A percentile compares a stretch with the other conserved stretches of the same genome.
These are phyloP conservation scores for Phytophthora megakarya DNA, from an alignment of 352 stramenopile genomes.

Conservation along the genomic window DNA sequence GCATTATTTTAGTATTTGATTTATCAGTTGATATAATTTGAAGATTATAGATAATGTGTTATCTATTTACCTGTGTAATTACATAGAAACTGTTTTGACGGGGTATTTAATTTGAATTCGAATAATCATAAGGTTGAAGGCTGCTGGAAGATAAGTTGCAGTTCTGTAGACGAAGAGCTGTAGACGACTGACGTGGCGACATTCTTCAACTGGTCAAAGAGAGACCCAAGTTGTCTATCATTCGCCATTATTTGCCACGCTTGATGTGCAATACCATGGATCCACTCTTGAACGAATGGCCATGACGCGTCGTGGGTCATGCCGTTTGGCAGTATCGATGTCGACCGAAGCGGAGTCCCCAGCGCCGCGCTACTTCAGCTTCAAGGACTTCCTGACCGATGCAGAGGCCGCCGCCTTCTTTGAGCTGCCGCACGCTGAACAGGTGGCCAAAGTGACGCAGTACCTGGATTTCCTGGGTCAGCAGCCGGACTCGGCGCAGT, in stretches of 20 bases:
- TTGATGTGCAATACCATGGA: constrained; percentile 25
- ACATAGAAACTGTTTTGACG: too few relatives aligned
- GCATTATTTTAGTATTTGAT: too few relatives aligned
- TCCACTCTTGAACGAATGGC: constrained; percentile 11
- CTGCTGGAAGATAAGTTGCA: too few relatives aligned
- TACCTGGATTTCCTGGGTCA: constrained; percentile 70
- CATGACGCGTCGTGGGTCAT: constrained; percentile 26
- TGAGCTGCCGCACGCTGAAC: constrained; percentile 45
- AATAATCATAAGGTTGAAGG: too few relatives aligned
- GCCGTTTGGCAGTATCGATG: constrained; percentile 18
- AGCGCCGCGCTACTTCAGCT: constrained; percentile 55
- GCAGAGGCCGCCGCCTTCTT: constrained; percentile 61
- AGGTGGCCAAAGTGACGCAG: constrained; percentile 62
- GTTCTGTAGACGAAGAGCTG: too few relatives aligned
- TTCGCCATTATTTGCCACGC: neutral
- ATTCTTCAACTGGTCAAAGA: neutral
- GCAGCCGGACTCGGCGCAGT: constrained; percentile 50
- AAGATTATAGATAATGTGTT: too few relatives aligned
- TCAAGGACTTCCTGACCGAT: constrained; percentile 63
- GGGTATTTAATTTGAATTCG: too few relatives aligned
- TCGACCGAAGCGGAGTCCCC: neutral
- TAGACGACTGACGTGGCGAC: neutral
- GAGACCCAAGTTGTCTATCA: neutral
- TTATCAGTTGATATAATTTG: too few relatives aligned
- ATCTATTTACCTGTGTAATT: too few relatives aligned